Conservation (phyloP, 495 filamentous ascomycete species). For the Thermochaetoides thermophila region DNA sequence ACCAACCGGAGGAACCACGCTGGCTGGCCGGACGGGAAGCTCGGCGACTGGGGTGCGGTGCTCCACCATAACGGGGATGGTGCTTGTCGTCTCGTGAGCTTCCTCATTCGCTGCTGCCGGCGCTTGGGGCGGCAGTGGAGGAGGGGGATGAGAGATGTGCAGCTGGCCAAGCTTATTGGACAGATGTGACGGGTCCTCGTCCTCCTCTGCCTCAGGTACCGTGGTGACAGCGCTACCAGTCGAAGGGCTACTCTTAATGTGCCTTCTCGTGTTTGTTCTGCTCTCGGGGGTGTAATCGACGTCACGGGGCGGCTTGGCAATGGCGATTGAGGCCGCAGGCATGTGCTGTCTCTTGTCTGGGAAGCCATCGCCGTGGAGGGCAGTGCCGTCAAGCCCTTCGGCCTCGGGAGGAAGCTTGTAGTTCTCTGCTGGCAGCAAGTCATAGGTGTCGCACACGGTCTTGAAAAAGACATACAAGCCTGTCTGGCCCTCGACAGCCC, state of each 20-base stretch:
- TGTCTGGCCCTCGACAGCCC: conserved; percentile 77
- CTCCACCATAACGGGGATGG: conserved; percentile 33
- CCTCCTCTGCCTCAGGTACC: conserved; percentile 57
- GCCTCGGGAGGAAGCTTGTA: conserved; percentile 91
- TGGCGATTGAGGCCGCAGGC: conserved; percentile 17
- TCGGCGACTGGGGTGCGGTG: conserved; percentile 9
- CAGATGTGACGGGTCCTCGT: conserved; percentile 30
- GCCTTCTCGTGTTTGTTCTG: conserved; percentile 53
- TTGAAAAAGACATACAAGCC: conserved; percentile 94
- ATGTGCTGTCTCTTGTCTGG: conserved; percentile 1
- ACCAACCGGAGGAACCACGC: conserved; percentile 12
- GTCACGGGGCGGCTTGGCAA: conserved; percentile 34
- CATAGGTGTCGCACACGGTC: conserved; percentile 83
- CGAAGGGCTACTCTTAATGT: conserved; percentile 57
- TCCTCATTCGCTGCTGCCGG: conserved; percentile 9
- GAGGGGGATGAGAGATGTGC: conserved; percentile 20
- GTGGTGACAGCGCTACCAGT: conserved; percentile 59
- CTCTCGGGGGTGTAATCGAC: conserved; percentile 22
- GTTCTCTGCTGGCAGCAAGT: conserved; percentile 78
- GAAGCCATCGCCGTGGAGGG: conserved; percentile 7
- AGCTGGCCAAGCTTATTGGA: conserved; percentile 23
- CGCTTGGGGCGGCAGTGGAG: not conserved
- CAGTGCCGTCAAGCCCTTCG: conserved; percentile 50
- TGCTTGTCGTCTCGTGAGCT: conserved; percentile 22
- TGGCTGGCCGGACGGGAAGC: conserved; percentile 13